A percentile compares a stretch with the other conserved stretches of the same genome.
Evolutionary conservation across 1,284 basidiomycete genomes (phyloP).

Genomic region (Sporisorium exsertum): DNA sequence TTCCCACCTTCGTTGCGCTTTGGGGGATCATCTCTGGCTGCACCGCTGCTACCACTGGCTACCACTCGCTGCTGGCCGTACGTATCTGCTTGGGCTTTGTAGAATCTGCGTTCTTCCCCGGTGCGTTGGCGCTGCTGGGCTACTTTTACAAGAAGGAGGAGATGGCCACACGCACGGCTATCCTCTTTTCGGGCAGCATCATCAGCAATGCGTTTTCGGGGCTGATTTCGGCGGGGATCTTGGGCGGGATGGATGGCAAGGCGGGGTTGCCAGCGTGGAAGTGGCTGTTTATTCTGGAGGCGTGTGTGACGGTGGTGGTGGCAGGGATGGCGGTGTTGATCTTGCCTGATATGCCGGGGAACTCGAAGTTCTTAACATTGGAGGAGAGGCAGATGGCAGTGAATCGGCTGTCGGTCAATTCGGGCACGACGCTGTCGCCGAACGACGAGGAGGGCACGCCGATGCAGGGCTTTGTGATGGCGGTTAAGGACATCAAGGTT

Average conservation of each 20-base stretch:
- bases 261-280: constrained; percentile 39
- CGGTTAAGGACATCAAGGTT: constrained; percentile 50
- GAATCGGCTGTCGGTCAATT: constrained; percentile 70
- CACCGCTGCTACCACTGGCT: constrained; percentile 64
- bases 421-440: constrained; percentile 75
- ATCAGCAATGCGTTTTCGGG: constrained; percentile 62
- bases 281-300: constrained; percentile 66
- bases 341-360: constrained; percentile 57
- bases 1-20: constrained; percentile 43
- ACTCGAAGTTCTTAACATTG: constrained; percentile 44
- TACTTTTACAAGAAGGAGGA: constrained; percentile 69
- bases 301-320: constrained; percentile 38
- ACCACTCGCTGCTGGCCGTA: constrained; percentile 56
- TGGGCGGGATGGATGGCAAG: constrained; percentile 43
- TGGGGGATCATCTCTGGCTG: constrained; percentile 60
- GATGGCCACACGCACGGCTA: constrained; percentile 66
- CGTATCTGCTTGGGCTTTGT: constrained; percentile 69
- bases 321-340: constrained; percentile 38
- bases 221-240: constrained; percentile 53
- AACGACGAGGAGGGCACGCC: constrained; percentile 72
- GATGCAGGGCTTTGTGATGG: constrained; percentile 46
- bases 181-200: constrained; percentile 64
- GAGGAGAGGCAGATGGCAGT: constrained; percentile 52
- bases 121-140: constrained; percentile 68
- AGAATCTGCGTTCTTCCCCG: constrained; percentile 57